A percentile compares a stretch with the other conserved stretches of the same genome.
Conservation (phyloP, 331 rosid genomes). For the Arachis monticola region DNA sequence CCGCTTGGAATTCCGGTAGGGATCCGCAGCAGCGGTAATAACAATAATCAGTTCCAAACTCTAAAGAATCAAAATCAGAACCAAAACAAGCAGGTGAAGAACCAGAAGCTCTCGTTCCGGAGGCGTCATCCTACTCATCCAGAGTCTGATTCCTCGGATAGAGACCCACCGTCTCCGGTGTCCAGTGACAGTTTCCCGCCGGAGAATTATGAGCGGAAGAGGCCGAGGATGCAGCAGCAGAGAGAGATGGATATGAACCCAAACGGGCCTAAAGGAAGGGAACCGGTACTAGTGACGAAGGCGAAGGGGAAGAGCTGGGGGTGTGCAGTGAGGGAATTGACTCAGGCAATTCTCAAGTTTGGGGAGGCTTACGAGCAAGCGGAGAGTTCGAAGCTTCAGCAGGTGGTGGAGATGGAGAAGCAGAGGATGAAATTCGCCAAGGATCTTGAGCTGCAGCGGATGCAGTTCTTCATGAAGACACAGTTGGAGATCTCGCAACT, state of each 20-base stretch:
- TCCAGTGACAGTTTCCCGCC: conserved; percentile 74
- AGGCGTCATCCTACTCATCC: conserved; percentile 42
- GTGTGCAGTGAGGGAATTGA: conserved; percentile 51
- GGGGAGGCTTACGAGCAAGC: conserved; percentile 56
- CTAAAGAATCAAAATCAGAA: conserved; percentile 33
- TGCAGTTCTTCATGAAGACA: conserved; percentile 56
- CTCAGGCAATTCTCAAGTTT: conserved; percentile 38
- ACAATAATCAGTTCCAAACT: conserved; percentile 44
- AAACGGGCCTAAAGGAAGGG: conserved; percentile 39
- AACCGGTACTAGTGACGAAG: background rate
- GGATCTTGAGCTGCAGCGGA: conserved; percentile 58
- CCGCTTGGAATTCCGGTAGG: conserved; percentile 80
- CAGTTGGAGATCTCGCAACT: conserved; percentile 73
- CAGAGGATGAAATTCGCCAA: conserved; percentile 60
- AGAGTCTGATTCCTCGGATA: conserved; percentile 67
- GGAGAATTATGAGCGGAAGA: conserved; percentile 57
- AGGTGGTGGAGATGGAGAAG: conserved; percentile 57
- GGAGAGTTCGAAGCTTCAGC: conserved; percentile 52
- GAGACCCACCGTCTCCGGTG: conserved; percentile 60
- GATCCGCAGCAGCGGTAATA: conserved; percentile 36
- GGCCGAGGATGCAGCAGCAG: conserved; percentile 42
- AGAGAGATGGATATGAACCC: conserved; percentile 41
- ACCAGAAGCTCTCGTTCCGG: conserved; percentile 56
- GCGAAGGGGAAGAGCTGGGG: conserved; percentile 53
- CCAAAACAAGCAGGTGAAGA: conserved; percentile 37